Evolutionary conservation across 2,329 filamentous ascomycete genomes (phyloP), one percentile per base, ranked within the genome.

Genomic region (Fusarium compactum): DNA sequence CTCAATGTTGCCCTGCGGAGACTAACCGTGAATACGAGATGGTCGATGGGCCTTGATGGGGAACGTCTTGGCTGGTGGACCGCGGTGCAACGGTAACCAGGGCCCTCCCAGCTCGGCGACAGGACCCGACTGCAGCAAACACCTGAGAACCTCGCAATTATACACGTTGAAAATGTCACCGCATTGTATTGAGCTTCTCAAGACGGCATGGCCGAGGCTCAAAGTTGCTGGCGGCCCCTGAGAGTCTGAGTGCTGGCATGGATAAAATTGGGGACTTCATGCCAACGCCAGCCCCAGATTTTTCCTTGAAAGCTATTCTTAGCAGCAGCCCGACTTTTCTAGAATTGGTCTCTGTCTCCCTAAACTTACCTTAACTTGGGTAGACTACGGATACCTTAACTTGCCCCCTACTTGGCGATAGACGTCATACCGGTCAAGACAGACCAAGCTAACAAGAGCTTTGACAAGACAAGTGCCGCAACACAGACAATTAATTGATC

Each of bases 361-460:
- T 25, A 14, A 11, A 20, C 22, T 52, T 53, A 53, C 10, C 43
- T 38, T 6, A 34, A 25, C n/a, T 27, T 38, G 10, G 16, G 18
- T 25, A 27, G 45, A 12, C 45, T 27, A 30, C 45, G 25, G n/a
- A 47, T 30, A 48, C 18, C 45, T 56, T 34, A 45, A 40, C 30
- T n/a, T 38, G 34, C 51, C 50, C 51, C 2, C 5, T 43, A 40
- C 32, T 59, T 59, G 40, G 16, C 52, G 24, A 16, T n/a, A 59
- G 44, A 65, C 62, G 62, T 65, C 61, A 65, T 65, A 27, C 18
- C 14, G 53, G 57, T 32, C 1, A 38, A 38, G 16, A n/a, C n/a
- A 14, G 11, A 11, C 11, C 48, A 47, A 48, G 34, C 34, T 38
- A 38, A 38, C 18, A 38, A 41, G 16, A 52, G 46, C 55, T 52